Evolutionary conservation across 2,329 filamentous ascomycete genomes (phyloP), one percentile per base, ranked within the genome.

Genomic region (Cadophora malorum): DNA sequence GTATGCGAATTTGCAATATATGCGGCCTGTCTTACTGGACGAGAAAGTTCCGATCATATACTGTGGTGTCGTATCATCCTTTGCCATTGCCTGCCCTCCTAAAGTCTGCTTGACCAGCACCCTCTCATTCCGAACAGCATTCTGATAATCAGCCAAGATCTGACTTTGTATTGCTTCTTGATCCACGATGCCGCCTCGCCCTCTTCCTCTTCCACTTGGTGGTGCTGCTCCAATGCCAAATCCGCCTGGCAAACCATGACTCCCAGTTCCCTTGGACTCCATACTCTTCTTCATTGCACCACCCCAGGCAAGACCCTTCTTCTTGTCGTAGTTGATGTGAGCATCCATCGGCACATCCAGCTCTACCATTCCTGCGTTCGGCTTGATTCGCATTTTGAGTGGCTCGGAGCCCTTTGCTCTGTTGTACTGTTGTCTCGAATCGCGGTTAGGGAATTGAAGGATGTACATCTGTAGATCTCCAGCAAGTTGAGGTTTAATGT

Each of bases 21-120:
- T 19, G 25, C 33, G 56, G 10, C 10, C 10, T 16, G n/a, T 83
- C 88, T 74, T 80, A 95, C 93, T 88, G 63, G 90, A 90, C 77
- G 91, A 88, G 78, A 98, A 97, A n/a, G 94, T 91, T 33, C 93
- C 96, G 61, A 97, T 85, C 89, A 97, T 96, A 81, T 97, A 97
- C 72, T 93, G 70, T 41, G 77, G 77, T 41, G 72, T 74, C 5
- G 71, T 90, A 25, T 91, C 90, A 71, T 90, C 87, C 71, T 90
- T 88, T 2, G 88, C 83, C 50, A 88, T 85, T 14, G 90, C 90
- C 78, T 95, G 90, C 0, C 96, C 96, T 56, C 94, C 94, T 25
- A 97, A 84, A 0, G 94, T 97, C 82, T 97, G 93, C 68, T 88
- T 91, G 61, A 88, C 85, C 77, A 97, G 81, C 4, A 96, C 90